A percentile compares a stretch with the other conserved stretches of the same genome.
These are phyloP conservation scores for Amphibolis antarctica DNA, from an alignment of 106 monocot genomes.

Conservation along the genomic window DNA sequence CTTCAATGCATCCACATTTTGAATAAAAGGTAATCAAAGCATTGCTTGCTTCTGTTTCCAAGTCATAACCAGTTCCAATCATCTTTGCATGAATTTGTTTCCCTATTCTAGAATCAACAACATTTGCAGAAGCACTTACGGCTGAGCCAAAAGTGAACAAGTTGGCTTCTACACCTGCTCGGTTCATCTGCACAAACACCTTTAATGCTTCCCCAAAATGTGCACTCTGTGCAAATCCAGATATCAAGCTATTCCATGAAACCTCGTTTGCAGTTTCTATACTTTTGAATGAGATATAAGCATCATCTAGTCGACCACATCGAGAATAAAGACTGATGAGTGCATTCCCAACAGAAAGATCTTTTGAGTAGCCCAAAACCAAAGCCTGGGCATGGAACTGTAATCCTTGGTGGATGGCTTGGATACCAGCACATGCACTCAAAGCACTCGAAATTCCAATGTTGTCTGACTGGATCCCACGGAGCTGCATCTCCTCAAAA, in stretches of 20 bases:
- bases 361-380: conserved; percentile 39
- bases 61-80: conserved; percentile 52
- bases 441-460: conserved; percentile 68
- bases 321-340: conserved; percentile 67
- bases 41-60: conserved; percentile 52
- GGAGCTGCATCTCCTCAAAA: conserved; percentile 41
- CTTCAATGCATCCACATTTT: conserved; percentile 64
- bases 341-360: conserved; percentile 69
- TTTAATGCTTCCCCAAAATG: conserved; percentile 53
- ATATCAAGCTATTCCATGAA: conserved; percentile 85
- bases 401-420: conserved; percentile 37
- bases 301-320: conserved; percentile 49
- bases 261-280: conserved; percentile 49
- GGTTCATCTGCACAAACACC: conserved; percentile 47
- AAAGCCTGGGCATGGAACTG: conserved; percentile 61
- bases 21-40: conserved; percentile 66
- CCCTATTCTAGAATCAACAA: conserved; percentile 60
- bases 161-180: conserved; percentile 31
- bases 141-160: conserved; percentile 64
- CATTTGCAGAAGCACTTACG: conserved; percentile 52
- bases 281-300: conserved; percentile 39
- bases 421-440: conserved; percentile 67
- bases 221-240: conserved; percentile 75
- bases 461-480: conserved; percentile 48
- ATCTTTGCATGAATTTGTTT: conserved; percentile 69